phyloP scores from a whole-genome alignment of 2,329 filamentous ascomycete species.

The Chaetothyriales sp. region DNA sequence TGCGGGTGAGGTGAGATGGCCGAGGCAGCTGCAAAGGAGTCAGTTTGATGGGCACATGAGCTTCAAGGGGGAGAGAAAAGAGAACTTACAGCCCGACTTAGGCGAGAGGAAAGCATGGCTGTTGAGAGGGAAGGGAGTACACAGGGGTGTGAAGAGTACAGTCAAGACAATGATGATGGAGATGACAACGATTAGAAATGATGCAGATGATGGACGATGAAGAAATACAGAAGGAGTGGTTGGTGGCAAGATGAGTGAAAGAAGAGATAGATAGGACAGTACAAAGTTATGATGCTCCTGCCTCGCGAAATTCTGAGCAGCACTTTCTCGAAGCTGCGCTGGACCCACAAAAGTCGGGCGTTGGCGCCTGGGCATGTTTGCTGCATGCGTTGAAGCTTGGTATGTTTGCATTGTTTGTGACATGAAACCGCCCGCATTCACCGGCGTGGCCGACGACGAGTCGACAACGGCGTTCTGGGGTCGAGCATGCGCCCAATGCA shows the following conservation, averaged over 20 bases:
- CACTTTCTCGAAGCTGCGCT: background rate
- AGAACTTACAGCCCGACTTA: conserved; percentile 58
- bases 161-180: conserved; percentile 4
- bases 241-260: conserved; percentile 17
- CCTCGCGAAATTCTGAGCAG: background rate
- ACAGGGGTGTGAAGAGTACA: conserved; percentile 15
- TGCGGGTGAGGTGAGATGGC: conserved; percentile 54
- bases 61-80: conserved; percentile 7
- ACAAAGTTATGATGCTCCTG: conserved; percentile 7
- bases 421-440: background rate
- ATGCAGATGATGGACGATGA: conserved; percentile 6
- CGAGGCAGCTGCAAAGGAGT: conserved; percentile 51
- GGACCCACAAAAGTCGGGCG: background rate
- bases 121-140: conserved; percentile 19
- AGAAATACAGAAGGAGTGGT: background rate
- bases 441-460: background rate
- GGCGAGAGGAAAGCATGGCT: conserved; percentile 50
- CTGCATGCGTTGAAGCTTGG: background rate
- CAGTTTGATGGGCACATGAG: conserved; percentile 1
- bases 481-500: background rate
- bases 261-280: conserved; percentile 17
- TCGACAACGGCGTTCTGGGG: too few relatives aligned
- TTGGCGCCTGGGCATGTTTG: background rate
- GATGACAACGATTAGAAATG: conserved; percentile 10
- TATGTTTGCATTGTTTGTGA: background rate